A percentile compares a stretch with the other conserved stretches of the same genome.
Evolutionary conservation across 106 monocot species (phyloP).

Genomic region (Dioscorea alata): DNA sequence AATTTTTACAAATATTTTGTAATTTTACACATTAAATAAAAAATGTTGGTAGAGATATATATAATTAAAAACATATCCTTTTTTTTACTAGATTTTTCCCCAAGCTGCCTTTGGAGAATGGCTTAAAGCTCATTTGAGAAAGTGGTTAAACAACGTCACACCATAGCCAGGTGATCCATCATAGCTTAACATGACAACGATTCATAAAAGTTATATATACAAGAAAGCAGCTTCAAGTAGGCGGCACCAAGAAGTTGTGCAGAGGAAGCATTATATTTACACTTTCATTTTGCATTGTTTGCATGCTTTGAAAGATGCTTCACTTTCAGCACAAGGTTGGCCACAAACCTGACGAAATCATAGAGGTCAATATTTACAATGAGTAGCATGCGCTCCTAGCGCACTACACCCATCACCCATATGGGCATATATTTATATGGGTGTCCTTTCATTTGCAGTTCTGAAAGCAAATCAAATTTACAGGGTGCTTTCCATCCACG

Average conservation of each 20-base stretch:
- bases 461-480: not conserved
- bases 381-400: not conserved
- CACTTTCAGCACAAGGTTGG: not conserved
- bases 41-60: no score
- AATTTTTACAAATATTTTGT: no score
- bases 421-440: not conserved
- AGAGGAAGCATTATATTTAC: constrained; percentile 1
- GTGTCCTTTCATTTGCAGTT: not conserved
- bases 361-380: not conserved
- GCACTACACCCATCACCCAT: not conserved
- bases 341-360: not conserved
- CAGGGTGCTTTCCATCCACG: not conserved
- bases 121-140: no score
- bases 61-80: no score
- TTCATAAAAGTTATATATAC: no score
- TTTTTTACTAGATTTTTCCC: no score
- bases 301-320: not conserved
- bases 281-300: not conserved
- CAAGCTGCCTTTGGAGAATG: no score
- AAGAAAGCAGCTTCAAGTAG: no score
- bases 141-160: no score
- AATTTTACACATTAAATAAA: no score
- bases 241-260: not conserved
- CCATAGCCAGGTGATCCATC: no score
- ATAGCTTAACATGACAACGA: no score